Conservation (phyloP, 78 protist genomes). For the Polysphondylium violaceum region DNA sequence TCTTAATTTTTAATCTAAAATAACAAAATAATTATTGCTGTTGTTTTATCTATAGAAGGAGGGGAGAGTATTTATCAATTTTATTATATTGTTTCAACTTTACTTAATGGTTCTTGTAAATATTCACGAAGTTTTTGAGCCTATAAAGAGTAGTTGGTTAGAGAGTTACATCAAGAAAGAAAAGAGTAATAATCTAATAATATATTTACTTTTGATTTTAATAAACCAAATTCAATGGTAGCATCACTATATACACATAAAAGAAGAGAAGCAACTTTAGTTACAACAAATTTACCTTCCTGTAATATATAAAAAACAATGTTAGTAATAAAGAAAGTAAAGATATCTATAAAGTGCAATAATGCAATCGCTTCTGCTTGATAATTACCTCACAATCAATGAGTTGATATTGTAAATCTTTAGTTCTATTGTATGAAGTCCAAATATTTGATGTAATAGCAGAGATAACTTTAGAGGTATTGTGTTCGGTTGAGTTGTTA, state of each 20-base stretch:
- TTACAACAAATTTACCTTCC: slow-evolving; percentile 64
- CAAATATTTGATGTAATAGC: slow-evolving; percentile 65
- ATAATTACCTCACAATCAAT: slow-evolving; percentile 56
- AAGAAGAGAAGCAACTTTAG: slow-evolving; percentile 54
- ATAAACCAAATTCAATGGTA: slow-evolving; percentile 63
- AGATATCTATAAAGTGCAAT: not conserved
- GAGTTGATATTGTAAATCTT: slow-evolving; percentile 56
- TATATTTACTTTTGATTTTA: slow-evolving; percentile 35
- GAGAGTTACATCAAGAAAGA: not conserved
- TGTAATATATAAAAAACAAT: not conserved
- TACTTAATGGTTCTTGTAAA: slow-evolving; percentile 66
- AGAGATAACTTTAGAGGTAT: slow-evolving; percentile 58
- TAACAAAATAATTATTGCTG: too few relatives aligned
- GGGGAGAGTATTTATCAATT: not conserved
- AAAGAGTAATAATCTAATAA: not conserved
- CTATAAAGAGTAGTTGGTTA: not conserved
- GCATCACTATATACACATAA: slow-evolving; percentile 67
- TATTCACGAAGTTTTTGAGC: slow-evolving; percentile 65
- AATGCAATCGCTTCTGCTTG: not conserved
- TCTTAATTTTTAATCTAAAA: too few relatives aligned
- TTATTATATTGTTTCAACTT: slow-evolving; percentile 41
- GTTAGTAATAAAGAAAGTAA: not conserved
- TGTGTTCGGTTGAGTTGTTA: slow-evolving; percentile 36
- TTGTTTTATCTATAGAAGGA: too few relatives aligned
- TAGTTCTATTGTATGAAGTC: slow-evolving; percentile 43